Evolutionary conservation across 768 basidiomycete species (phyloP).

Genomic region (Leccinum imitatum): DNA sequence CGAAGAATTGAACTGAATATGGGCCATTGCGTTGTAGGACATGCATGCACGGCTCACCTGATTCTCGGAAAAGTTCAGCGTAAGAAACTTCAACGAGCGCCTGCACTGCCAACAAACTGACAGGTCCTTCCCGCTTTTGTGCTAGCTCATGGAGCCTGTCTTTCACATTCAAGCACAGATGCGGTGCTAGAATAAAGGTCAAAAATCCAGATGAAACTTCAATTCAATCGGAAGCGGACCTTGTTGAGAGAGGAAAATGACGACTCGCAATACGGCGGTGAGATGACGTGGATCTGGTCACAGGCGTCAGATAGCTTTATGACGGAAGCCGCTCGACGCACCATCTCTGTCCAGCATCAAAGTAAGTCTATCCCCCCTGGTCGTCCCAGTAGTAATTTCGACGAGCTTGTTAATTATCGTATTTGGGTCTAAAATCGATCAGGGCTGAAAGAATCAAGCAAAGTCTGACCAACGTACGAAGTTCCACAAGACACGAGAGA

Average conservation of each 20-base stretch:
- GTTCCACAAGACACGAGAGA: conserved; percentile 13
- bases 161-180: conserved; percentile 7
- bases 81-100: conserved; percentile 17
- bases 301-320: background rate
- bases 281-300: conserved; percentile 11
- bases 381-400: background rate
- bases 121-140: conserved; percentile 7
- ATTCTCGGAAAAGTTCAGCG: conserved; percentile 7
- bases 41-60: conserved; percentile 6
- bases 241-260: conserved; percentile 11
- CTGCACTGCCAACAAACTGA: conserved; percentile 22
- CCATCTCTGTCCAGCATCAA: conserved; percentile 12
- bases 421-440: conserved; percentile 4
- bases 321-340: background rate
- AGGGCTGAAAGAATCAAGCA: background rate
- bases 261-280: conserved; percentile 15
- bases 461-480: conserved; percentile 1
- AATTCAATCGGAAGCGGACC: background rate
- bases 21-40: background rate
- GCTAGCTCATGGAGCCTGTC: conserved; percentile 15
- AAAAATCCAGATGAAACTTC: background rate
- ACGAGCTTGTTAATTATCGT: conserved; percentile 4
- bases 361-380: conserved; percentile 6
- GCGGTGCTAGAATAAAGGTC: conserved; percentile 1
- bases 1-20: background rate